These are phyloP conservation scores for Termitomyces eurrhizus DNA, from an alignment of 768 basidiomycete genomes.

Conservation along the genomic window DNA sequence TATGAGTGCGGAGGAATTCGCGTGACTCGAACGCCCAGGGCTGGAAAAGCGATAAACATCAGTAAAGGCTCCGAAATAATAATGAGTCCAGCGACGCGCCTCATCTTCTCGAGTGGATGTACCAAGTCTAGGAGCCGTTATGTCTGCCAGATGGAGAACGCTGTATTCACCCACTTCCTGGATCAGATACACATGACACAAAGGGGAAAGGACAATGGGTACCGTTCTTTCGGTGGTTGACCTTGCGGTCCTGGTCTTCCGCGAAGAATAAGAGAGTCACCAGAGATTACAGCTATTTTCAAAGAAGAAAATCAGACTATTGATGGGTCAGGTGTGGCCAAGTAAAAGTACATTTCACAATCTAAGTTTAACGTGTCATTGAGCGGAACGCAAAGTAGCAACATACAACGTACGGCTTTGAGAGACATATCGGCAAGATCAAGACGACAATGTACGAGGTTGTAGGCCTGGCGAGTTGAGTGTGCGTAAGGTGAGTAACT, in stretches of 20 bases:
- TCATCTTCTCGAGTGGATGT: constrained; percentile 85
- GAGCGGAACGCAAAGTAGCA: not conserved
- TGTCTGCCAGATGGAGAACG: constrained; percentile 85
- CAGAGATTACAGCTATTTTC: constrained; percentile 76
- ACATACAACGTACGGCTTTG: constrained; percentile 58
- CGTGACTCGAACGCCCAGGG: constrained; percentile 91
- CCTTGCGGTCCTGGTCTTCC: constrained; percentile 75
- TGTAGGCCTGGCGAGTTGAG: constrained; percentile 1
- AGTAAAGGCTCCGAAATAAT: not conserved
- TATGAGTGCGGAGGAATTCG: constrained; percentile 81
- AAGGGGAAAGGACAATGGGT: constrained; percentile 13
- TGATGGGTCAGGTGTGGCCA: constrained; percentile 18
- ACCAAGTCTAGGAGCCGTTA: constrained; percentile 82
- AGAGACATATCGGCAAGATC: constrained; percentile 49
- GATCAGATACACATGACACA: not conserved
- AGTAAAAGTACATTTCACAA: constrained; percentile 51
- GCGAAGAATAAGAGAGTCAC: constrained; percentile 85
- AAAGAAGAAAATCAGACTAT: constrained; percentile 14
- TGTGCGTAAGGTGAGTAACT: not conserved
- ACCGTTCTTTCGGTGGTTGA: constrained; percentile 90
- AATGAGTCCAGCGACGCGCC: constrained; percentile 34
- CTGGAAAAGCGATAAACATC: constrained; percentile 32
- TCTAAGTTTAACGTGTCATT: constrained; percentile 27
- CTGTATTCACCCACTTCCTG: constrained; percentile 34
- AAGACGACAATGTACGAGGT: not conserved